Evolutionary conservation across 768 basidiomycete genomes (phyloP), one percentile per base, ranked within the genome.

Genomic region (Hygrocybe coccinea): DNA sequence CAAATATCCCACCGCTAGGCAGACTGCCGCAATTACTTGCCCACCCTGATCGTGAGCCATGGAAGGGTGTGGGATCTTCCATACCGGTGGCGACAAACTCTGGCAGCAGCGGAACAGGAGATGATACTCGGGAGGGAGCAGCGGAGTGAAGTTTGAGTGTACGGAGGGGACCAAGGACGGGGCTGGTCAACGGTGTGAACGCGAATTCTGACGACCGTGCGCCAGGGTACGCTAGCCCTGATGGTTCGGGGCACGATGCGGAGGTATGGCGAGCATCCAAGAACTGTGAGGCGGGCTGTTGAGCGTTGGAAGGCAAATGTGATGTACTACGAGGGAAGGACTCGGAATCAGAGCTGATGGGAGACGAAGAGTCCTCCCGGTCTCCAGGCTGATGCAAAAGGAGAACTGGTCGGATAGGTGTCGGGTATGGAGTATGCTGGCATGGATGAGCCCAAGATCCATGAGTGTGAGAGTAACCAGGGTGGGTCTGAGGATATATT

Each of bases 151-250:
- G 80, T 62, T 89, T 85, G 56, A 91, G 78, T 5, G 85, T 85
- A 52, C 86, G 79, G 60, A 91, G 70, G 2, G 87, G 87, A 0
- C 85, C 89, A 19, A 91, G 79, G 77, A 91, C 90, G 1, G 89
- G 89, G 56, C 85, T 87, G 1, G 87, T 85, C 17, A 84, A 85
- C 1, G 89, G 89, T 1, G 89, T 89, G 62, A 79, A 74, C 9
- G 72, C 60, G 60, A 74, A 67, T 35, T 75, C 74, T 50, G 65
- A 59, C 50, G 67, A 55, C 59, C 54, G 44, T 11, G 25, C 11
- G 14, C 17, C 34, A 24, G 45, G 10, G 41, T 12, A 53, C 22
- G 51, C 21, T 4, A n/a, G 5, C 8, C 50, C 43, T 67, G 65
- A 52, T 67, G 67, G 44, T 60, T 54, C 44, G 66, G 57, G 54